Evolutionary conservation across 768 basidiomycete genomes (phyloP), one percentile per base, ranked within the genome.

Genomic region (Rhizopogon vinicolor): DNA sequence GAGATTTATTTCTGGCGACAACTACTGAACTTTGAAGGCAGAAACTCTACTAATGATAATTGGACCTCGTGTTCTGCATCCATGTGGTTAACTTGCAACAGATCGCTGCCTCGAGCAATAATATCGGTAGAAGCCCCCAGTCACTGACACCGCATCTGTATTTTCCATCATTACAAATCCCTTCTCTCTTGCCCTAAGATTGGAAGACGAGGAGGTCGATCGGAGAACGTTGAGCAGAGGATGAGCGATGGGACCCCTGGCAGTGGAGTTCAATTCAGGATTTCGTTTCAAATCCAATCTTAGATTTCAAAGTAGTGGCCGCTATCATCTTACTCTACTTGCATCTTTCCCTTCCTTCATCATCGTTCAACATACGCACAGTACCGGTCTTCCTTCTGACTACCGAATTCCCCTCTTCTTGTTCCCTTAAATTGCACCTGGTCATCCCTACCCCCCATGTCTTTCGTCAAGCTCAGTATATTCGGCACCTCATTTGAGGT

Each of bases 401-500:
- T 35, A 4, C 41, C 37, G 6, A 41, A 28, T 29, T n/a, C 41
- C 33, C 14, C 5, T 44, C 35, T 39, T 44, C 35, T 22, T 41
- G n/a, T 35, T 13, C 29, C 25, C 44, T 39, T 14, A 40, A 28
- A 48, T 37, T 31, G n/a, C 22, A 16, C 8, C 35, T 7, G 53
- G 44, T 55, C 49, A 51, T 48, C 44, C 39, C 33, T 29, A 25
- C 25, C 44, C 54, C 53, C 52, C 52, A 92, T 93, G 91, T 93
- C 91, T 52, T 97, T 97, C 63, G 94, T 98, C 67, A 98, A 98
- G 76, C 91, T 98, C 66, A 91, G 87, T 75, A 98, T 98, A 75
- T 98, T 98, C 65, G 95, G 94, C 45, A 99, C 96, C 60, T 97
- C 95, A 53, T 95, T 96, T 74, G 93, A 96, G 85, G 93, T 89